Evolutionary conservation across 2,329 filamentous ascomycete species (phyloP).

Genomic region (Samsoniella hepiali): DNA sequence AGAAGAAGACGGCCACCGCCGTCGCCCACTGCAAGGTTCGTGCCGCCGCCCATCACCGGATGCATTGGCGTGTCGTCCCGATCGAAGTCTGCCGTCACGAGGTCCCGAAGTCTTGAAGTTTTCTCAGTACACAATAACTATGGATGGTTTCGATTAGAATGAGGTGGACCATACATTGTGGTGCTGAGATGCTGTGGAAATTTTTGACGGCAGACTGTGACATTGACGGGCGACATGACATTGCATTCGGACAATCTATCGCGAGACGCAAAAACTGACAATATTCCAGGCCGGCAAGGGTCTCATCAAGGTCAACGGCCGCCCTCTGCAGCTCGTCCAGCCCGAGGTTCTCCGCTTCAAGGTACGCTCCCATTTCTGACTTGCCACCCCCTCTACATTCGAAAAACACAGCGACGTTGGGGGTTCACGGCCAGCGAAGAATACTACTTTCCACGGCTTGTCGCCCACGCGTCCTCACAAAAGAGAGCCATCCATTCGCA

Average conservation of each 20-base stretch:
- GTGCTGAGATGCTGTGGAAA: not conserved
- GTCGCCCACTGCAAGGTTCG: slow-evolving; percentile 91
- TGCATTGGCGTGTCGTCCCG: slow-evolving; percentile 1
- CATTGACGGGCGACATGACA: slow-evolving; percentile 1
- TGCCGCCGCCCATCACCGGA: slow-evolving; percentile 19
- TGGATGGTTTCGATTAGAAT: not conserved
- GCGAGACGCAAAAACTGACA: slow-evolving; percentile 29
- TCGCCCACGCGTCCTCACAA: not conserved
- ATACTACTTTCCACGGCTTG: not conserved
- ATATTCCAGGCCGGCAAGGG: slow-evolving; percentile 50
- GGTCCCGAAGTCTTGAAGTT: not conserved
- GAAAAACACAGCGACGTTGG: slow-evolving; percentile 12
- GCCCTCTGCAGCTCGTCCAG: slow-evolving; percentile 89
- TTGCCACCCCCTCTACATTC: slow-evolving; percentile 17
- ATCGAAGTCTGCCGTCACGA: slow-evolving; percentile 10
- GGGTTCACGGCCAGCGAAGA: not conserved
- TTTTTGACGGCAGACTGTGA: not conserved
- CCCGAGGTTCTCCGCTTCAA: slow-evolving; percentile 98
- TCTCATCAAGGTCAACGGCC: slow-evolving; percentile 98
- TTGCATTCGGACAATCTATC: not conserved
- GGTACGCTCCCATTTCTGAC: slow-evolving; percentile 46
- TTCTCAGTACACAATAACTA: not conserved
- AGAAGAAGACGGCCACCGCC: slow-evolving; percentile 88
- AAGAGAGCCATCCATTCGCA: slow-evolving; percentile 19
- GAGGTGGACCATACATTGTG: not conserved